A percentile compares a stretch with the other conserved stretches of the same genome.
Conservation (phyloP, 2,329 filamentous ascomycete genomes). For the Calonectria henricotiae region DNA sequence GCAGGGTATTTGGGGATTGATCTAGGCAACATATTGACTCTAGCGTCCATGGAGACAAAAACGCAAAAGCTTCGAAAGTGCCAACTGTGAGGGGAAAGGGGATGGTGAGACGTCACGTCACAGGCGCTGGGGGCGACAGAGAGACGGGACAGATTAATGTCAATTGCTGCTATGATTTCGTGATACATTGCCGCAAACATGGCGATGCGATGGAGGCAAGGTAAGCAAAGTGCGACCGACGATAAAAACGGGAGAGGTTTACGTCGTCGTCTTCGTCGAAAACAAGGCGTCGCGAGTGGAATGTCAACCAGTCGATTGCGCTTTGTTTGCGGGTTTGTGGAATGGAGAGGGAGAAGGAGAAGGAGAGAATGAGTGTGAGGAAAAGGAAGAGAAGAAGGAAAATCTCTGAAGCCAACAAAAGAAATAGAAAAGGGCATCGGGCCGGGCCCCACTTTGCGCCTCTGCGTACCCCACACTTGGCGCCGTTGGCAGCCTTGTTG, state of each 20-base stretch:
- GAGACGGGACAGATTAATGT: slow-evolving; percentile 18
- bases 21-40: slow-evolving; percentile 94
- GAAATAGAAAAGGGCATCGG: slow-evolving; percentile 30
- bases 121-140: slow-evolving; percentile 28
- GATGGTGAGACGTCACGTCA: slow-evolving; percentile 38
- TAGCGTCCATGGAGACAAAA: slow-evolving; percentile 78
- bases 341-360: background rate
- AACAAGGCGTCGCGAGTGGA: background rate
- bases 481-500: slow-evolving; percentile 32
- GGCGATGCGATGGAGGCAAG: background rate
- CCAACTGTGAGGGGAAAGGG: slow-evolving; percentile 60
- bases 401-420: slow-evolving; percentile 35
- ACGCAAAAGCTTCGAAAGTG: slow-evolving; percentile 95
- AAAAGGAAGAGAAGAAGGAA: slow-evolving; percentile 35
- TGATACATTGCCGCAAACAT: background rate
- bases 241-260: background rate
- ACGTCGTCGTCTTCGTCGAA: slow-evolving; percentile 19
- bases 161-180: slow-evolving; percentile 34
- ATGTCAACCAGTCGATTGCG: slow-evolving; percentile 20
- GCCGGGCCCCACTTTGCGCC: slow-evolving; percentile 45
- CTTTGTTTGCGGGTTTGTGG: background rate
- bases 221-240: background rate
- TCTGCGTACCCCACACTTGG: slow-evolving; percentile 23
- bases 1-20: slow-evolving; percentile 82
- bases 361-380: background rate